Base-by-base conservation (phyloP, 805 yeast species). In the Blastobotrys americana region DNA sequence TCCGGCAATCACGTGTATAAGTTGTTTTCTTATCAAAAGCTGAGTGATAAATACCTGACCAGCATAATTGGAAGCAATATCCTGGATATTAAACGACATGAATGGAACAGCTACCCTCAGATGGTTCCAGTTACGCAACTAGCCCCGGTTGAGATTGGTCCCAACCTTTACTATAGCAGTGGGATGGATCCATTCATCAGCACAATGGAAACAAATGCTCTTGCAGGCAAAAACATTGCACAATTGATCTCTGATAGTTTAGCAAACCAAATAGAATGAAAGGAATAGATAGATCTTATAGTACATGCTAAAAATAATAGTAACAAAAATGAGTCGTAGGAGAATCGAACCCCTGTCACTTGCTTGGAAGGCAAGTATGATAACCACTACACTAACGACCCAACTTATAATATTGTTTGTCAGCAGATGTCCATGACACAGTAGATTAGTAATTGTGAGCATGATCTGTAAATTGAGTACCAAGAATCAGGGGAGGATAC, bases 321-420 rank as follows among this genome's bases (percentile, higher is more conserved):
- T n/a, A n/a, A n/a, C 8, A 25, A 25, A 25, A 25, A 8, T 78
- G 86, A 80, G 80, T 78, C 81, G 80, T 79, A 78, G 82, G 87
- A 84, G 87, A 81, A 80, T 81, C 86, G 87, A 81, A 81, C 87
- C 86, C 87, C 71, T 78, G 85, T 77, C 86, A 72, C 80, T 80
- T 78, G 85, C 87, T 81, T 81, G 87, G 87, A 81, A 81, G 86
- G 87, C 85, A 77, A 78, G 77, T 73, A 81, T 81, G 84, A 79
- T 81, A 76, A 77, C 87, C 87, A 80, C 82, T 81, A 80, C 84
- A 80, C 87, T 79, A 80, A 79, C 80, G 81, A 78, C 79, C 85
- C 85, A 3, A 3, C 5, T 3, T n/a, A 16, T 35, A n/a, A n/a
- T n/a, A n/a, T n/a, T n/a, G n/a, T n/a, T n/a, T n/a, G n/a, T n/a